Evolutionary conservation across 768 basidiomycete species (phyloP).

Genomic region (Podaxis pistillaris): DNA sequence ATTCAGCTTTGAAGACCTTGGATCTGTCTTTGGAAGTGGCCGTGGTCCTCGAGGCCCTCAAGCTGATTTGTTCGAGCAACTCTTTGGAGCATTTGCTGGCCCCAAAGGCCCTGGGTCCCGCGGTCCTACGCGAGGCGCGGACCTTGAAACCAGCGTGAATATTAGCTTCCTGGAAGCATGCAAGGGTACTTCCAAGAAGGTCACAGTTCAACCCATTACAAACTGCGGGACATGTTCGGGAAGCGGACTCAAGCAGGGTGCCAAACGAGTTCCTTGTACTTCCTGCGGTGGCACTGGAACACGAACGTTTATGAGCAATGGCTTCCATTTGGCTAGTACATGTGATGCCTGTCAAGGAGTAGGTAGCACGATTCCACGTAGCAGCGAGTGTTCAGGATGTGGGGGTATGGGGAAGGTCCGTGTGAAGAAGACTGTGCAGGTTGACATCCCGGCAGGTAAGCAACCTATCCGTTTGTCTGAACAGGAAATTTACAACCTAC

Average conservation of each 20-base stretch:
- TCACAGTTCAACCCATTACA: slow-evolving; percentile 77
- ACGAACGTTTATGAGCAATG: slow-evolving; percentile 84
- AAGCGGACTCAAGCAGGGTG: slow-evolving; percentile 82
- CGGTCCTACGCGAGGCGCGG: slow-evolving; percentile 62
- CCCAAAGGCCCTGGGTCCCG: slow-evolving; percentile 35
- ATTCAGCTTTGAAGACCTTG: slow-evolving; percentile 78
- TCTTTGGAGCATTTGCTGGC: slow-evolving; percentile 75
- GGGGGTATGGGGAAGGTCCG: slow-evolving; percentile 88
- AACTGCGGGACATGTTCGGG: slow-evolving; percentile 86
- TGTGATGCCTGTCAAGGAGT: slow-evolving; percentile 81
- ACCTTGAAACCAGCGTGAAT: slow-evolving; percentile 75
- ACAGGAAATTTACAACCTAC: slow-evolving; percentile 11
- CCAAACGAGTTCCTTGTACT: slow-evolving; percentile 75
- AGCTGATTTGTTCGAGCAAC: slow-evolving; percentile 75
- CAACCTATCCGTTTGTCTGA: slow-evolving; percentile 15
- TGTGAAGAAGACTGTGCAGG: slow-evolving; percentile 69
- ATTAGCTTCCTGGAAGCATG: slow-evolving; percentile 94
- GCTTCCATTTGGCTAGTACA: slow-evolving; percentile 96
- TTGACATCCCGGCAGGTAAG: slow-evolving; percentile 86
- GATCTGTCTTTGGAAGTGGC: slow-evolving; percentile 51
- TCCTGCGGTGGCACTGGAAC: slow-evolving; percentile 86
- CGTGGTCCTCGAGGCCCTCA: slow-evolving; percentile 36
- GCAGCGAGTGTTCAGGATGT: slow-evolving; percentile 76
- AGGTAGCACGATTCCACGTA: slow-evolving; percentile 77
- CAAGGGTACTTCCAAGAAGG: slow-evolving; percentile 76